Evolutionary conservation across 495 filamentous ascomycete genomes (phyloP).

Genomic region (Podospora pseudoanserina): DNA sequence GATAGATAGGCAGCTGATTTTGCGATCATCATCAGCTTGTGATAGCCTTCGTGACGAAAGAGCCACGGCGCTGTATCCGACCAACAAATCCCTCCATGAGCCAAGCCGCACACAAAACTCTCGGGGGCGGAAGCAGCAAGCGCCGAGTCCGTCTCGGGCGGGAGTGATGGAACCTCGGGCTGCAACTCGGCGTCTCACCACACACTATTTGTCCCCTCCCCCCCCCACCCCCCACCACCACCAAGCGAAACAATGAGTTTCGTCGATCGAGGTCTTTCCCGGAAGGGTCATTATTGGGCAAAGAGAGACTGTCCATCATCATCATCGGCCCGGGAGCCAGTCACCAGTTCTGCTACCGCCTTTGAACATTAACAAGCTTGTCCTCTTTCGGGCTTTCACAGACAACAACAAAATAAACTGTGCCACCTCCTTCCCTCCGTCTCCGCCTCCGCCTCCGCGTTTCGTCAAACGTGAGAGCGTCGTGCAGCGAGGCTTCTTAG

Average conservation of each 20-base stretch:
- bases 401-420: neutral
- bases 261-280: neutral
- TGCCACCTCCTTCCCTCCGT: neutral
- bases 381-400: neutral
- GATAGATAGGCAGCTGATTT: neutral
- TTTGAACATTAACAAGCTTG: too few species aligned
- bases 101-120: neutral
- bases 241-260: neutral
- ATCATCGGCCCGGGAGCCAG: neutral
- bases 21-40: neutral
- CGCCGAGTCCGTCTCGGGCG: constrained; percentile 23
- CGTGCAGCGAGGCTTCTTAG: neutral
- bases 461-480: neutral
- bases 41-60: neutral
- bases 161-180: neutral
- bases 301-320: neutral
- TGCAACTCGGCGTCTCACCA: neutral
- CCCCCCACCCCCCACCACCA: neutral
- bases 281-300: neutral
- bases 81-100: too few species aligned
- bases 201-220: neutral
- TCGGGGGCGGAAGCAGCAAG: constrained; percentile 21
- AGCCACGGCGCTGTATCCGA: constrained; percentile 30
- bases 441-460: neutral
- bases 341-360: neutral